A percentile compares a stretch with the other conserved stretches of the same genome.
phyloP scores from a whole-genome alignment of 2,329 filamentous ascomycete species.

The Nothopassalora personata region DNA sequence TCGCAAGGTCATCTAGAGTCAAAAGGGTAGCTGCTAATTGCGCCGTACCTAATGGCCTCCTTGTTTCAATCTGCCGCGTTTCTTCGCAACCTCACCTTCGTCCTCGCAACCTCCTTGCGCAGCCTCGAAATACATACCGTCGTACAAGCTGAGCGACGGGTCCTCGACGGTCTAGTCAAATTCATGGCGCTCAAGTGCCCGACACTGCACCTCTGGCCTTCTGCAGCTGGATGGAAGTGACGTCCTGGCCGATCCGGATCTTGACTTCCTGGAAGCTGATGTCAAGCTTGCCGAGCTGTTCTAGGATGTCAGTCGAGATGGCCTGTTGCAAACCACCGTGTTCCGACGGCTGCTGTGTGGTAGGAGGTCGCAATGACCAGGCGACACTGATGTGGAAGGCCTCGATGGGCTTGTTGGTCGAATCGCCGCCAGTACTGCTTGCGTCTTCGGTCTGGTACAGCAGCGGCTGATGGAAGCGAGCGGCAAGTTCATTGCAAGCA shows the following conservation, averaged over 20 bases:
- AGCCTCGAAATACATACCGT: no score
- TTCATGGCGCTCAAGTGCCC: neutral
- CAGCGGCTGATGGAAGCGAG: constrained; percentile 58
- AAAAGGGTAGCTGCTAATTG: no score
- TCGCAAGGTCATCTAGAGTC: no score
- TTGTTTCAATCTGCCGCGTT: no score
- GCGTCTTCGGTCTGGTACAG: constrained; percentile 55
- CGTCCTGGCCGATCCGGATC: constrained; percentile 42
- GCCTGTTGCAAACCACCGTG: neutral
- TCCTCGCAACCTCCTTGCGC: no score
- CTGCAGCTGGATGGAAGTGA: constrained; percentile 23
- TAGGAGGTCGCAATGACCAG: constrained; percentile 63
- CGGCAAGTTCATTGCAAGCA: constrained; percentile 60
- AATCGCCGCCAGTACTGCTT: constrained; percentile 11
- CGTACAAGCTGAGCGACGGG: no score
- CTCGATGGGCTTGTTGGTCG: constrained; percentile 1
- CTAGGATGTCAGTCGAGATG: constrained; percentile 5
- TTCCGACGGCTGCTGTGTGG: constrained; percentile 43
- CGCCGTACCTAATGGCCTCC: no score
- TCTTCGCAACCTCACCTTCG: no score
- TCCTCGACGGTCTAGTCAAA: no score
- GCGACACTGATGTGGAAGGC: constrained; percentile 83
- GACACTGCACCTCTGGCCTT: neutral
- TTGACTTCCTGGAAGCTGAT: constrained; percentile 41
- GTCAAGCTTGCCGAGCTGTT: constrained; percentile 11